Evolutionary conservation across 164 flowering plant genomes (phyloP).

Genomic region (Sedum album): DNA sequence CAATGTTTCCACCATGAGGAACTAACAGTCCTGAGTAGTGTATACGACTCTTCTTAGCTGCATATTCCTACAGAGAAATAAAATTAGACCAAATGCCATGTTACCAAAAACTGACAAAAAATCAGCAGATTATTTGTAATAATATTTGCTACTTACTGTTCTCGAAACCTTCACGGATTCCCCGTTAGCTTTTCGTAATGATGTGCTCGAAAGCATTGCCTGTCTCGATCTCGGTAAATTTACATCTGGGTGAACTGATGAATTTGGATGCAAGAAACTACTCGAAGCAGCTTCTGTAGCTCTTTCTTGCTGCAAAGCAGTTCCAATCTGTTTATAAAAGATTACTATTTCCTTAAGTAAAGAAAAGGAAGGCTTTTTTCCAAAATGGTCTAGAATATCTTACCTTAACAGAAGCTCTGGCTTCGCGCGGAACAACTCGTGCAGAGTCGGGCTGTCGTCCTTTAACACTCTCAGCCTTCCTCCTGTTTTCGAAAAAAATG

Average conservation of each 20-base stretch:
- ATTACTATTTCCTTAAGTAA: too few relatives aligned
- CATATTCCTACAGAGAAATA: slow-evolving; percentile 33
- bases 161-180: slow-evolving; percentile 13
- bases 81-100: background rate
- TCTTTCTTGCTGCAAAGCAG: slow-evolving; percentile 27
- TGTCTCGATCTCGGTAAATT: slow-evolving; percentile 15
- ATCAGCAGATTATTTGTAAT: too few relatives aligned
- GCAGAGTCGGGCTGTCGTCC: background rate
- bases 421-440: background rate
- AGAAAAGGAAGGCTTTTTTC: background rate
- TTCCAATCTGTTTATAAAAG: slow-evolving; percentile 12
- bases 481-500: background rate
- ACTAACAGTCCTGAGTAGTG: slow-evolving; percentile 79
- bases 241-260: slow-evolving; percentile 32
- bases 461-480: background rate
- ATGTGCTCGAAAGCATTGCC: slow-evolving; percentile 13
- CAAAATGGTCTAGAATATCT: background rate
- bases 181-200: slow-evolving; percentile 14
- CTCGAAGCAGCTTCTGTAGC: slow-evolving; percentile 17
- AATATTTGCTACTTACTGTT: slow-evolving; percentile 14
- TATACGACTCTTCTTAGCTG: slow-evolving; percentile 55
- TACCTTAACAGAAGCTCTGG: background rate
- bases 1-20: slow-evolving; percentile 76
- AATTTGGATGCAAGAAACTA: slow-evolving; percentile 23
- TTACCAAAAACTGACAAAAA: background rate